These are phyloP conservation scores for Sanghuangporus baumii DNA, from an alignment of 1,284 basidiomycete genomes.

Conservation along the genomic window DNA sequence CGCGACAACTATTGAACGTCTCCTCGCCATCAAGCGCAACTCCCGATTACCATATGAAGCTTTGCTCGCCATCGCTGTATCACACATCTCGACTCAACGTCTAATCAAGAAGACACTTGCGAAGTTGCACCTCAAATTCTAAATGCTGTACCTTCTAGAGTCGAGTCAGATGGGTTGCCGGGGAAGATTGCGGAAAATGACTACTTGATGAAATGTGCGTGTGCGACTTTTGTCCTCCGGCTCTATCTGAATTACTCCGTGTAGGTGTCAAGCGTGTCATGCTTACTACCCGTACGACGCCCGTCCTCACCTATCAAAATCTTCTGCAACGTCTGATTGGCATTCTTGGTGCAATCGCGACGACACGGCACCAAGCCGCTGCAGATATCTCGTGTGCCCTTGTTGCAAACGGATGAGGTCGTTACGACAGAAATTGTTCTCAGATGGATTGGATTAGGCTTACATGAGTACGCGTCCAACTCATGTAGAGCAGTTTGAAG, in stretches of 20 bases:
- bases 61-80: slow-evolving; percentile 84
- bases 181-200: slow-evolving; percentile 98
- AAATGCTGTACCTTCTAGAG: slow-evolving; percentile 73
- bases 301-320: slow-evolving; percentile 65
- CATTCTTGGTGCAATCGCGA: slow-evolving; percentile 85
- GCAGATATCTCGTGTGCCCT: too few species aligned
- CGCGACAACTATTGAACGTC: too few species aligned
- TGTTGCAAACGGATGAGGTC: too few species aligned
- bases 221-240: background rate
- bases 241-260: slow-evolving; percentile 4
- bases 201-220: slow-evolving; percentile 93
- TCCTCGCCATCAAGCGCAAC: too few species aligned
- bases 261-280: slow-evolving; percentile 91
- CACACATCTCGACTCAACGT: slow-evolving; percentile 74
- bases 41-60: slow-evolving; percentile 85
- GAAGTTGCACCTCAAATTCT: too few species aligned
- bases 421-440: too few species aligned
- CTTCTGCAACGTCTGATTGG: slow-evolving; percentile 71
- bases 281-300: slow-evolving; percentile 77
- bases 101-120: slow-evolving; percentile 81
- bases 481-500: too few species aligned
- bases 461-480: too few species aligned
- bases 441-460: too few species aligned
- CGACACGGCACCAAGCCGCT: too few species aligned
- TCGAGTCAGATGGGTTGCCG: slow-evolving; percentile 78